Evolutionary conservation across 2,329 filamentous ascomycete species (phyloP), one percentile per base, ranked within the genome.

Genomic region (Colletotrichum tanaceti): DNA sequence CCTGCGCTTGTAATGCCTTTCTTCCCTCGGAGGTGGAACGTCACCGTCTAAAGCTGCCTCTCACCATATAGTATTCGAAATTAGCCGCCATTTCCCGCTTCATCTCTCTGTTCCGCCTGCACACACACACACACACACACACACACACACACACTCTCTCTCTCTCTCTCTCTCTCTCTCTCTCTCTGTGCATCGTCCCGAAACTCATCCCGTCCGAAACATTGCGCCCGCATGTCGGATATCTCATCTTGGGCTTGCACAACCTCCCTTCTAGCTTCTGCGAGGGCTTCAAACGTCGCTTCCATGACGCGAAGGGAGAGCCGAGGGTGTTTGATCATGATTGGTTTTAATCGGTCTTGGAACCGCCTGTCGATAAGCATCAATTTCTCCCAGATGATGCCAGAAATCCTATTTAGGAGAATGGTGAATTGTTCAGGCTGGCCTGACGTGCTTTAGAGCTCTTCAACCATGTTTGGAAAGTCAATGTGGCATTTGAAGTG

Each of bases 401-500:
- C 35, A 20, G 64, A 38, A 14, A 64, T 67, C 4, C n/a, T 20
- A 9, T 20, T 20, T 7, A 67, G n/a, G 16, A 16, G 18, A n/a
- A 10, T 13, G 13, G 24, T 7, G 44, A 67, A 67, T 2, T 38
- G 28, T 6, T 44, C 10, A 3, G 44, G 38, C 1, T 50, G 43
- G 39, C 38, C 5, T 2, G 49, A 13, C 20, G 52, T 46, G 13
- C 39, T 20, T 39, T 60, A 68, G 16, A 65, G 47, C 35, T 66
- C 41, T 5, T 49, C 41, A n/a, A 65, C 39, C 28, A 68, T 43
- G 35, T 10, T 10, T 18, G 39, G 47, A 24, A 65, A 66, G 38
- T 68, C 65, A 11, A 65, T 32, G 11, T 60, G 61, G 22, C 54
- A 32, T 20, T 28, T 46, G 43, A 38, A 46, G 16, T 43, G 24